Percentiles rank a stretch among this genome's conserved stretches.
These are phyloP conservation scores for Phialophora chinensis DNA, from an alignment of 2,329 filamentous ascomycete genomes.

Conservation along the genomic window DNA sequence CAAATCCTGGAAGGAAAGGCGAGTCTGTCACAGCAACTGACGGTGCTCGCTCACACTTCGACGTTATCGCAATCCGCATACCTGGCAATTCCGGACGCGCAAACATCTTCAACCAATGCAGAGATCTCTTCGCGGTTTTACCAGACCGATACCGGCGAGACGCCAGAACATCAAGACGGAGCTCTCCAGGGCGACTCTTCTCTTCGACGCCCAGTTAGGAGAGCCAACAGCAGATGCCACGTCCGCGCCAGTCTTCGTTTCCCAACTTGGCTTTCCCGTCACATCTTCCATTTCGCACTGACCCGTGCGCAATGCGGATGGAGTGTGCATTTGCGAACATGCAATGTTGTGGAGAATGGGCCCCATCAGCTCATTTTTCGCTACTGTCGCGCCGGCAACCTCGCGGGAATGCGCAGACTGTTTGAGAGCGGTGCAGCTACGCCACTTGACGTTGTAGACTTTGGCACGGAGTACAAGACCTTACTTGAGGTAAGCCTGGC, in stretches of 20 bases:
- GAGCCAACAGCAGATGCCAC: background rate
- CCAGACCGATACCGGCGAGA: too few species aligned
- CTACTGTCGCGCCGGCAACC: slow-evolving; percentile 8
- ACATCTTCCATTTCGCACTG: slow-evolving; percentile 15
- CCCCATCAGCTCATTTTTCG: slow-evolving; percentile 11
- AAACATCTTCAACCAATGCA: too few species aligned
- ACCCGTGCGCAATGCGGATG: slow-evolving; percentile 7
- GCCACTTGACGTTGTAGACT: slow-evolving; percentile 8
- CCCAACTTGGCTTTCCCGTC: slow-evolving; percentile 12
- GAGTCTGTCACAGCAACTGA: background rate
- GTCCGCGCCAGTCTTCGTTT: background rate
- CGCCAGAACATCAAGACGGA: too few species aligned
- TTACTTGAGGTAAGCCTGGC: background rate
- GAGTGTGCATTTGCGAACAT: slow-evolving; percentile 18
- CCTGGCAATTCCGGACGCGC: too few species aligned
- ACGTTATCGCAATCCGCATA: too few species aligned
- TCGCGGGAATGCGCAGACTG: slow-evolving; percentile 14
- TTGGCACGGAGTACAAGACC: background rate
- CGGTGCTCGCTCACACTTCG: too few species aligned
- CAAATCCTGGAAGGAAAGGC: background rate
- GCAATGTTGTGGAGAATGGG: slow-evolving; percentile 6
- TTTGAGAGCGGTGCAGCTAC: slow-evolving; percentile 15
- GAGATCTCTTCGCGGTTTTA: too few species aligned
- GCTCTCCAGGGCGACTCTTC: background rate
- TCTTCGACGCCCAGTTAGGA: background rate